phyloP scores from a whole-genome alignment of 1,139 yeast species.

The Pichia terricola region DNA sequence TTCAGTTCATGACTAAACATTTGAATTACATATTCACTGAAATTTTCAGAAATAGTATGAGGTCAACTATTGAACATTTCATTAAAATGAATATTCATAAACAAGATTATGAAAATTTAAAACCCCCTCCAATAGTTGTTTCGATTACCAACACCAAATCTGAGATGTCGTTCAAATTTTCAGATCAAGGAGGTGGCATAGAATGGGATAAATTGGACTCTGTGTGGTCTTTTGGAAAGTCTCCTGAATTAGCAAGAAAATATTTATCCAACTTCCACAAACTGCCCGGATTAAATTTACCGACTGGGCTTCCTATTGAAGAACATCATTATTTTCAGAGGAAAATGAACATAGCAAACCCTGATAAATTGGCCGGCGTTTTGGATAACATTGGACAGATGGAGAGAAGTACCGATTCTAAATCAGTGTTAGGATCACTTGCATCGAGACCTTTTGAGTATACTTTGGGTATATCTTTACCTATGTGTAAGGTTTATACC shows the following conservation, averaged over 20 bases:
- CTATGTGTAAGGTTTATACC: conserved; percentile 84
- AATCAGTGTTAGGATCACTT: conserved; percentile 41
- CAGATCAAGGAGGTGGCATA: conserved; percentile 89
- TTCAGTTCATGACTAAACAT: conserved; percentile 82
- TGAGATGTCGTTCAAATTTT: conserved; percentile 63
- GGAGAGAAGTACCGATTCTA: conserved; percentile 21
- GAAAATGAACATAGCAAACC: neutral
- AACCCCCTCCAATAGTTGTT: conserved; percentile 62
- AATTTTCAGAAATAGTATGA: conserved; percentile 72
- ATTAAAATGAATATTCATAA: conserved; percentile 13
- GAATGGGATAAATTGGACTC: conserved; percentile 45
- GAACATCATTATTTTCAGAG: conserved; percentile 12
- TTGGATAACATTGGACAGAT: conserved; percentile 31
- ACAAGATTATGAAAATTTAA: conserved; percentile 21
- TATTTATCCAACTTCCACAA: conserved; percentile 57
- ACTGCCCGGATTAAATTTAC: conserved; percentile 44
- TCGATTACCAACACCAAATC: conserved; percentile 60
- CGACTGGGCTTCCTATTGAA: conserved; percentile 19
- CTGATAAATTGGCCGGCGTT: conserved; percentile 15
- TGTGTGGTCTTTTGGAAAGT: conserved; percentile 80
- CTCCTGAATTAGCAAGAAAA: conserved; percentile 45
- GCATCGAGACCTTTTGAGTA: conserved; percentile 64
- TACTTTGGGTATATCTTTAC: conserved; percentile 79
- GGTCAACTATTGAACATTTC: conserved; percentile 10
- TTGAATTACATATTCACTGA: conserved; percentile 81